These are phyloP conservation scores for Daldinia concentrica DNA, from an alignment of 495 filamentous ascomycete species.

Conservation along the genomic window DNA sequence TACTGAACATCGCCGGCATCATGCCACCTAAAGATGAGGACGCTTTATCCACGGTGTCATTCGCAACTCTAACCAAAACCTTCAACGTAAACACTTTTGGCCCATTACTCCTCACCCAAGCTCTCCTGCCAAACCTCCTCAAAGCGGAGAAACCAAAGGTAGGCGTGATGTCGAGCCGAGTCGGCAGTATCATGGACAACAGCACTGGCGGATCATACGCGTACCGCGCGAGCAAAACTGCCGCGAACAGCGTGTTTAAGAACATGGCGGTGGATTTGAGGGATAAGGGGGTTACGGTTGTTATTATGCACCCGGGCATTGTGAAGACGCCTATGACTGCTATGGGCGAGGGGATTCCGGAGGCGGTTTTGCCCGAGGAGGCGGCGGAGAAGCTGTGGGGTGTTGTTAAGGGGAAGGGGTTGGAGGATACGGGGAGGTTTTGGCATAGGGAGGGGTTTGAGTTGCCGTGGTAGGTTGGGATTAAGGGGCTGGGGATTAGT, in stretches of 20 bases:
- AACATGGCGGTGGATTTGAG: conserved; percentile 65
- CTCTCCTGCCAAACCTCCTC: conserved; percentile 44
- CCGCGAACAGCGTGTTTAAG: conserved; percentile 72
- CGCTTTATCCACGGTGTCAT: conserved; percentile 50
- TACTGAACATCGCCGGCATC: conserved; percentile 19
- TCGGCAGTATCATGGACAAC: conserved; percentile 77
- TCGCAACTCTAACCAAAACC: conserved; percentile 48
- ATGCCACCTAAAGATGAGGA: conserved; percentile 49
- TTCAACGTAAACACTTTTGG: conserved; percentile 76
- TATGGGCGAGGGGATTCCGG: conserved; percentile 68
- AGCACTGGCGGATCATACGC: conserved; percentile 73
- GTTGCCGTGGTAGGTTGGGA: conserved; percentile 48
- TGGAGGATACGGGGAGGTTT: conserved; percentile 61
- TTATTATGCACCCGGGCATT: conserved; percentile 70
- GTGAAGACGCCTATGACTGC: conserved; percentile 74
- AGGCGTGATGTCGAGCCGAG: conserved; percentile 76
- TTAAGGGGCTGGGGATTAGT: not conserved
- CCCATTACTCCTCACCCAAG: conserved; percentile 66
- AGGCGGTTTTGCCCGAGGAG: conserved; percentile 66
- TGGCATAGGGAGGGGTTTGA: conserved; percentile 81
- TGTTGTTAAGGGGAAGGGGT: conserved; percentile 53
- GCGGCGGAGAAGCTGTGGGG: conserved; percentile 66
- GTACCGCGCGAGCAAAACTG: conserved; percentile 77
- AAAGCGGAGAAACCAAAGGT: conserved; percentile 43
- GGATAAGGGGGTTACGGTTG: conserved; percentile 21